These are phyloP conservation scores for Verticillium isaacii DNA, from an alignment of 2,329 filamentous ascomycete genomes.

Conservation along the genomic window DNA sequence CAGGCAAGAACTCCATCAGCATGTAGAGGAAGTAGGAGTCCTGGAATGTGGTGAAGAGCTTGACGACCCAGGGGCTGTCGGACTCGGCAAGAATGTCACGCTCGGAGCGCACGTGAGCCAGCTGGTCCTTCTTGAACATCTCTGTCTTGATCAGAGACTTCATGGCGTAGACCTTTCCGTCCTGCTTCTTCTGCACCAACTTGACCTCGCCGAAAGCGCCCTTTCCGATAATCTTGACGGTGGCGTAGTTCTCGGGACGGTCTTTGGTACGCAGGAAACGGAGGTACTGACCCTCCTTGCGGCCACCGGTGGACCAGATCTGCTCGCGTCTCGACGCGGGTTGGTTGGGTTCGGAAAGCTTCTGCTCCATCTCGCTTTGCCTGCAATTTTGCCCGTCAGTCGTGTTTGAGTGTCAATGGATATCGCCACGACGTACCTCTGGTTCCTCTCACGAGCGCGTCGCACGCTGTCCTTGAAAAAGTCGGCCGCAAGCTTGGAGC, in stretches of 20 bases:
- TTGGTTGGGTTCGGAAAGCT: constrained; percentile 72
- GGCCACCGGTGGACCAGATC: constrained; percentile 78
- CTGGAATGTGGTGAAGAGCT: constrained; percentile 97
- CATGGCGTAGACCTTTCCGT: constrained; percentile 96
- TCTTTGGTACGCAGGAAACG: constrained; percentile 93
- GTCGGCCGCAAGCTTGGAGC: constrained; percentile 68
- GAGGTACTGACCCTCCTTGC: constrained; percentile 87
- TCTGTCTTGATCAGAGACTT: constrained; percentile 98
- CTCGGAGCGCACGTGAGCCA: constrained; percentile 95
- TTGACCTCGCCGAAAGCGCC: constrained; percentile 98
- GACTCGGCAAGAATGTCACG: constrained; percentile 97
- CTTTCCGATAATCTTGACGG: constrained; percentile 97
- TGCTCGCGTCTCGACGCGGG: constrained; percentile 74
- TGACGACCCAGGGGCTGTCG: constrained; percentile 99
- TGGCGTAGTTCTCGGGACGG: constrained; percentile 89
- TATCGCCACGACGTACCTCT: constrained; percentile 59
- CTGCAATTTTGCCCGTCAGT: constrained; percentile 39
- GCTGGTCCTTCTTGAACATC: constrained; percentile 99
- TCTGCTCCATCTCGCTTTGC: constrained; percentile 86
- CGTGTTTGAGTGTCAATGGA: neutral
- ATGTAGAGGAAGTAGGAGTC: constrained; percentile 96
- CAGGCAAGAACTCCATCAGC: constrained; percentile 98
- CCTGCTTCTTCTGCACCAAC: constrained; percentile 91
- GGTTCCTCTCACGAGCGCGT: constrained; percentile 88
- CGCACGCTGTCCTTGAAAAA: constrained; percentile 99